Percentiles rank a stretch among this genome's conserved stretches.
These are phyloP conservation scores for Acacia melanoxylon DNA, from an alignment of 306 rosid species.

Conservation along the genomic window DNA sequence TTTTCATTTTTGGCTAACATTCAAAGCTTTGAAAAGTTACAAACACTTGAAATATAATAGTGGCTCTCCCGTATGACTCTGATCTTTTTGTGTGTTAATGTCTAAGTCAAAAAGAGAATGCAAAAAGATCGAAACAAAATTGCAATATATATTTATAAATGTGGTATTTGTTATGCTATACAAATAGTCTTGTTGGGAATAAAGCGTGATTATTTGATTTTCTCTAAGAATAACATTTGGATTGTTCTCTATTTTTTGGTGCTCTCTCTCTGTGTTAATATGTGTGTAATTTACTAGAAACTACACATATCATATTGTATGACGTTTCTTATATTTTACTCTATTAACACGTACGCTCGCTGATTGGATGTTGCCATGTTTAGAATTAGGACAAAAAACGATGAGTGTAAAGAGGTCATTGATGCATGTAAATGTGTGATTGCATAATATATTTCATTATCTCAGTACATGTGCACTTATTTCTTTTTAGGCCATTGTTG, in stretches of 20 bases:
- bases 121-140: not conserved
- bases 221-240: not conserved
- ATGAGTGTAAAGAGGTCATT: not conserved
- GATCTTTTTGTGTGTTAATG: not conserved
- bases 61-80: not conserved
- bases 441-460: not conserved
- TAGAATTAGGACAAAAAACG: too few relatives aligned
- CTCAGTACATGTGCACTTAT: not conserved
- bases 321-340: not conserved
- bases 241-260: too few relatives aligned
- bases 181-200: not conserved
- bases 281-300: too few relatives aligned
- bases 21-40: not conserved
- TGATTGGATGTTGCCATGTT: not conserved
- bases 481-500: not conserved
- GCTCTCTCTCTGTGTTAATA: too few relatives aligned
- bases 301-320: too few relatives aligned
- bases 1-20: too few relatives aligned
- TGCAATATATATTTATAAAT: not conserved
- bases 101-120: not conserved
- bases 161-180: not conserved
- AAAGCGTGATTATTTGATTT: not conserved
- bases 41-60: too few relatives aligned
- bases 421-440: not conserved
- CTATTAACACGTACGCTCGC: not conserved